Percentiles rank a stretch among this genome's conserved stretches.
phyloP scores from a whole-genome alignment of 768 basidiomycete species.

The Mycena amicta region DNA sequence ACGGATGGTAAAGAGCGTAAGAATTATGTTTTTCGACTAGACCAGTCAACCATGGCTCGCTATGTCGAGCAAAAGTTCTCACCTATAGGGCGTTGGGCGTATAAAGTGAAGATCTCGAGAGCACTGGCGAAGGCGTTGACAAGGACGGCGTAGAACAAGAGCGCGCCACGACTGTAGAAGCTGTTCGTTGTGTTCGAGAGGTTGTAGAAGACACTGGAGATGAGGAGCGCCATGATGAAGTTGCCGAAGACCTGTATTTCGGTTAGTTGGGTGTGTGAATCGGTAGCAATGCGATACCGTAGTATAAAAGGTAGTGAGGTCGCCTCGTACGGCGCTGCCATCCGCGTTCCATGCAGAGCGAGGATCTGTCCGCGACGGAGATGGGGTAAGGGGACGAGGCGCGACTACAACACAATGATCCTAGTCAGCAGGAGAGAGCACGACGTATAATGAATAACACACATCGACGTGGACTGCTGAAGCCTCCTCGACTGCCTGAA shows the following conservation, averaged over 20 bases:
- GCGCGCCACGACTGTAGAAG: conserved; percentile 45
- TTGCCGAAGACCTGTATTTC: conserved; percentile 24
- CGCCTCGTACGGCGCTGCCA: conserved; percentile 48
- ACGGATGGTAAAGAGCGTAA: conserved; percentile 45
- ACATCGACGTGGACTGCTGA: conserved; percentile 42
- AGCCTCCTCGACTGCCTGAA: conserved; percentile 35
- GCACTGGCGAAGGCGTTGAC: conserved; percentile 41
- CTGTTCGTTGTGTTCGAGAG: conserved; percentile 39
- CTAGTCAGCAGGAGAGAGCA: no score
- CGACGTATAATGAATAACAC: conserved; percentile 10
- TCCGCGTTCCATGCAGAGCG: conserved; percentile 46
- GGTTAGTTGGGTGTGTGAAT: no score
- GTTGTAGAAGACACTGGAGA: conserved; percentile 44
- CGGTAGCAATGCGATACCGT: no score
- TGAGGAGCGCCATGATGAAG: conserved; percentile 21
- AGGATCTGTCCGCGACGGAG: conserved; percentile 46
- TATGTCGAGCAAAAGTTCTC: background rate
- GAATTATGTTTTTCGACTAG: conserved; percentile 40
- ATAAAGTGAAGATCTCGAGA: conserved; percentile 30
- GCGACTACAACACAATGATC: conserved; percentile 22
- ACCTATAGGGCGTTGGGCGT: conserved; percentile 37
- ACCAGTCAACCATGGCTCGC: background rate
- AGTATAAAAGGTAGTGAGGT: conserved; percentile 29
- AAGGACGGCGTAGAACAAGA: conserved; percentile 43
- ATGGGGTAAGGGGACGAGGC: conserved; percentile 42